Evolutionary conservation across 176 grass and related monocot species (phyloP).

Genomic region (Tuctoria greenei): DNA sequence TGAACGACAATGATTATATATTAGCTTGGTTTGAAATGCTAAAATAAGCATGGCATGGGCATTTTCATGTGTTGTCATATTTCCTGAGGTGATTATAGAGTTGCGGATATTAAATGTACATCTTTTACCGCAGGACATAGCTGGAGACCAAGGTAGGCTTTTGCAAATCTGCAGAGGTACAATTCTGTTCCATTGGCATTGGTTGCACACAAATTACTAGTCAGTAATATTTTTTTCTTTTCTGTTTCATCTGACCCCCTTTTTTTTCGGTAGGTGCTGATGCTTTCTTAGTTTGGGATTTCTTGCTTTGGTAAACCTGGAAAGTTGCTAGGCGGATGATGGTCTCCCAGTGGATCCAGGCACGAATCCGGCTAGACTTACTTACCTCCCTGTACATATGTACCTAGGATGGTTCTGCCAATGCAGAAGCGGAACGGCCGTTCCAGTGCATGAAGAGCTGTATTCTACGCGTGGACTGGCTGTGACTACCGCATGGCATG

Average conservation of each 20-base stretch:
- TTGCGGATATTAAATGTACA: slow-evolving; percentile 14
- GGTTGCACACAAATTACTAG: not conserved
- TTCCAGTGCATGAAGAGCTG: slow-evolving; percentile 24
- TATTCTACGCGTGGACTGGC: slow-evolving; percentile 48
- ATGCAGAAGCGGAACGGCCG: slow-evolving; percentile 41
- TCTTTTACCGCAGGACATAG: slow-evolving; percentile 55
- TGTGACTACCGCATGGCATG: not conserved
- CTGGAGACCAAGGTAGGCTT: slow-evolving; percentile 85
- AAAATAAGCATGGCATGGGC: not conserved
- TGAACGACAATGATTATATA: not conserved
- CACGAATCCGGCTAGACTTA: not conserved
- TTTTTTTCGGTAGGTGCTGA: slow-evolving; percentile 1
- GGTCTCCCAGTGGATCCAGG: not conserved
- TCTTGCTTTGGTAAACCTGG: slow-evolving; percentile 8
- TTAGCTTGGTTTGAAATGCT: slow-evolving; percentile 15
- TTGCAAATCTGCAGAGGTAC: slow-evolving; percentile 26
- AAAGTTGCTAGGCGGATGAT: not conserved
- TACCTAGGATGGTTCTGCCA: slow-evolving; percentile 53
- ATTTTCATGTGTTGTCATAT: not conserved
- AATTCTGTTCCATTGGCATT: not conserved
- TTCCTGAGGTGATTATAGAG: not conserved
- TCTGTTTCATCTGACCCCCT: not conserved
- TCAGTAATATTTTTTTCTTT: not conserved
- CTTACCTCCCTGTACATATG: slow-evolving; percentile 59
- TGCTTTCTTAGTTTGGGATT: not conserved